Percentiles rank a stretch among this genome's conserved stretches.
Evolutionary conservation across 495 filamentous ascomycete species (phyloP).

Genomic region (Viridothelium virens): DNA sequence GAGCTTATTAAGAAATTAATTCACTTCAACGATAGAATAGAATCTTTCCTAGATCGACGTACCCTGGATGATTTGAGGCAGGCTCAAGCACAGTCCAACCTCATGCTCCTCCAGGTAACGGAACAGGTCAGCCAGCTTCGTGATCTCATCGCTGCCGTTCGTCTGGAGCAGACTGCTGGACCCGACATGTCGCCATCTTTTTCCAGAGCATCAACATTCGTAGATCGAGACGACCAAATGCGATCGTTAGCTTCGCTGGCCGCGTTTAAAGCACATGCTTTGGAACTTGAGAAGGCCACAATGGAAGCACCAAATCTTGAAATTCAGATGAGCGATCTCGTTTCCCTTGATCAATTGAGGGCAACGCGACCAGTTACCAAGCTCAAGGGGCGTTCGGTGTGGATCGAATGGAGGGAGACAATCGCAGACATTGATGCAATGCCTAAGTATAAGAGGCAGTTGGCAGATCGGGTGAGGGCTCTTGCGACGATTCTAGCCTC

Average conservation of each 20-base stretch:
- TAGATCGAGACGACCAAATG: neutral
- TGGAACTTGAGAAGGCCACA: neutral
- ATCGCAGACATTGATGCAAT: neutral
- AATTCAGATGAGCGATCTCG: neutral
- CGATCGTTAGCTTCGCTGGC: conserved; percentile 5
- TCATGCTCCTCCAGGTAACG: conserved; percentile 7
- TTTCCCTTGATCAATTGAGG: neutral
- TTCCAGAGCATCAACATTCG: conserved; percentile 2
- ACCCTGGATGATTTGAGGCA: conserved; percentile 8
- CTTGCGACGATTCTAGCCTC: neutral
- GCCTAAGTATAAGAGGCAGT: neutral
- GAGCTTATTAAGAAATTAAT: conserved; percentile 1
- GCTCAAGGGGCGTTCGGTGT: conserved; percentile 3
- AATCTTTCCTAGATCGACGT: neutral
- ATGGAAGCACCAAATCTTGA: neutral
- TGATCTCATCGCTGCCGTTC: conserved; percentile 5
- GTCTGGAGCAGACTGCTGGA: conserved; percentile 6
- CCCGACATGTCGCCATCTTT: conserved; percentile 4
- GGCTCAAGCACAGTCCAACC: conserved; percentile 8
- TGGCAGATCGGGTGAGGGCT: neutral
- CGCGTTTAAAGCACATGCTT: conserved; percentile 9
- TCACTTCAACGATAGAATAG: conserved; percentile 1
- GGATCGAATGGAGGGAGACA: conserved; percentile 9
- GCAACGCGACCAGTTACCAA: neutral
- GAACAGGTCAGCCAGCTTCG: conserved; percentile 10